These are phyloP conservation scores for Wickerhamiella domercqiae DNA, from an alignment of 805 yeast species.

Conservation along the genomic window DNA sequence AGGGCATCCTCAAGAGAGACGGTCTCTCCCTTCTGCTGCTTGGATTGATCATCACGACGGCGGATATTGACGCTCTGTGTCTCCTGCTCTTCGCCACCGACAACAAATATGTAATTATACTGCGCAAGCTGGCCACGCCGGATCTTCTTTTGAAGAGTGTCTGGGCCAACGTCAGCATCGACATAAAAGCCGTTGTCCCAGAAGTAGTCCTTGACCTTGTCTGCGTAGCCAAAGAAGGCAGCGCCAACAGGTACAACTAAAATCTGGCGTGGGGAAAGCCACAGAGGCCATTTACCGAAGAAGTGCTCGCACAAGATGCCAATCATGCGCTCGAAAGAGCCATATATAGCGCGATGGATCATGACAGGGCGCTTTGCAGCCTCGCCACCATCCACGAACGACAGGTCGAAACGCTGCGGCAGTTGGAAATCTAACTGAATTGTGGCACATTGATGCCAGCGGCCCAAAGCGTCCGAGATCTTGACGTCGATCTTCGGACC, in stretches of 20 bases:
- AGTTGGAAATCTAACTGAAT: conserved; percentile 97
- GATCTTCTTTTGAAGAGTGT: conserved; percentile 95
- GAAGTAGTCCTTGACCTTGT: conserved; percentile 54
- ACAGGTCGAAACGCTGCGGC: conserved; percentile 84
- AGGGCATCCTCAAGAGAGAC: conserved; percentile 59
- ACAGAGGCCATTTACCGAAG: conserved; percentile 99
- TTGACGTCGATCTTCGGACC: conserved; percentile 97
- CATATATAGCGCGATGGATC: conserved; percentile 98
- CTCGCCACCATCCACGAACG: conserved; percentile 44
- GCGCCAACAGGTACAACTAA: conserved; percentile 95
- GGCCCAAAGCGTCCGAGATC: conserved; percentile 83
- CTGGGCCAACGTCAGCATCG: conserved; percentile 86
- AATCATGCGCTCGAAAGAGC: conserved; percentile 98
- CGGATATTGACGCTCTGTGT: conserved; percentile 79
- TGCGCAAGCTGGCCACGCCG: conserved; percentile 90
- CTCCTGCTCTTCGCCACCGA: conserved; percentile 85
- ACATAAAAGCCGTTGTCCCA: conserved; percentile 63
- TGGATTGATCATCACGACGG: conserved; percentile 85
- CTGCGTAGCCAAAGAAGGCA: conserved; percentile 81
- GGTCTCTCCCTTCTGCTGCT: conserved; percentile 80
- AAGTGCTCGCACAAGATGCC: conserved; percentile 96
- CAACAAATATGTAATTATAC: conserved; percentile 91
- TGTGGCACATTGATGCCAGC: conserved; percentile 99
- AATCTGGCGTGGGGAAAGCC: conserved; percentile 99
- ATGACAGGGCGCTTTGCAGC: conserved; percentile 80